phyloP scores from a whole-genome alignment of 345 rosid genomes.

The Microcos paniculata region DNA sequence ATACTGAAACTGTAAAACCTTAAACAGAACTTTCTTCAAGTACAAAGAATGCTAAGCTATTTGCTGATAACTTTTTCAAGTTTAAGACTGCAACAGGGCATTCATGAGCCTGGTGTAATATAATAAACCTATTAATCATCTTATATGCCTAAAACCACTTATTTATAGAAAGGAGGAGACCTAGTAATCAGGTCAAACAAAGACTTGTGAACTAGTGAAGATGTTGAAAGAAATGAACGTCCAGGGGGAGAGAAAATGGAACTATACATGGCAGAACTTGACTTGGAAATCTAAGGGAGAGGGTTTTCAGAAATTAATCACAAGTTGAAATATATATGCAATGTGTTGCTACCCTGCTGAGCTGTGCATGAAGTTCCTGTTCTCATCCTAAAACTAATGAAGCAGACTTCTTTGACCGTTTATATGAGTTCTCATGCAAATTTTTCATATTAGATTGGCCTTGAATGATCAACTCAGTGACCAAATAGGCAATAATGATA shows the following conservation, averaged over 20 bases:
- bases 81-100: not conserved
- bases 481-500: too few species aligned
- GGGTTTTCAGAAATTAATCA: too few species aligned
- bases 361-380: not conserved
- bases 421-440: not conserved
- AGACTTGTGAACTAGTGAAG: not conserved
- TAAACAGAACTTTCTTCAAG: not conserved
- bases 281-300: not conserved
- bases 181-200: not conserved
- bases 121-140: too few species aligned
- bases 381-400: too few species aligned
- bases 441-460: not conserved
- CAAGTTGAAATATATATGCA: not conserved
- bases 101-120: not conserved
- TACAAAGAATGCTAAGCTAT: not conserved
- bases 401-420: too few species aligned
- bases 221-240: not conserved
- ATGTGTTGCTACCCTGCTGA: not conserved
- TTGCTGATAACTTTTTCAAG: not conserved
- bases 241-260: not conserved
- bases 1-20: constrained; percentile 15
- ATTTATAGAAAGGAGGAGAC: not conserved
- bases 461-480: too few species aligned
- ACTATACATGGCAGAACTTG: not conserved
- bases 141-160: not conserved